These are phyloP conservation scores for Hirsutella rhossiliensis DNA, from an alignment of 2,329 filamentous ascomycete genomes.

Conservation along the genomic window DNA sequence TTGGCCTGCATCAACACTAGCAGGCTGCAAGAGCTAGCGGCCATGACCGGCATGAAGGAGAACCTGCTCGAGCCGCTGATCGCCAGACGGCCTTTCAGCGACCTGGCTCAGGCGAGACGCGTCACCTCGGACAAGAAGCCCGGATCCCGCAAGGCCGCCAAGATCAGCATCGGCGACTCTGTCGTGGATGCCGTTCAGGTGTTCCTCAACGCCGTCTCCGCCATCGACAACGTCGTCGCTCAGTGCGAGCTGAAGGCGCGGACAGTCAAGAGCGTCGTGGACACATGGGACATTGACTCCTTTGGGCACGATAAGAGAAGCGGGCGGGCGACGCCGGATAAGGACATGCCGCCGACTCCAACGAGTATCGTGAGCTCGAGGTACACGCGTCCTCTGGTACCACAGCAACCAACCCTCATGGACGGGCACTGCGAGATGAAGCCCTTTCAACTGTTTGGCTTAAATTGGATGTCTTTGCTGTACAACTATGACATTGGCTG, in stretches of 20 bases:
- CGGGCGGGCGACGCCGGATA: constrained; percentile 16
- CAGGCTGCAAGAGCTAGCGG: constrained; percentile 61
- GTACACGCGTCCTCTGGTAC: constrained; percentile 30
- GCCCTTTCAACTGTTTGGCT: constrained; percentile 83
- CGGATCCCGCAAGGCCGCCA: constrained; percentile 32
- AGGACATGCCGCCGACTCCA: constrained; percentile 29
- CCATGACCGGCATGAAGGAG: constrained; percentile 66
- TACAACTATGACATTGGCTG: constrained; percentile 71
- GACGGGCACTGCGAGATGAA: constrained; percentile 67
- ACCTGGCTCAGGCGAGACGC: constrained; percentile 51
- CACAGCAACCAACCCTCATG: constrained; percentile 66
- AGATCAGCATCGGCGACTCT: constrained; percentile 37
- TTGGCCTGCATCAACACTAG: constrained; percentile 77
- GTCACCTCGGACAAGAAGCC: constrained; percentile 44
- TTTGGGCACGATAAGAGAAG: constrained; percentile 28
- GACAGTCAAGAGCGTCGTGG: constrained; percentile 31
- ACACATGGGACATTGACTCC: constrained; percentile 35
- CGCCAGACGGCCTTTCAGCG: constrained; percentile 60
- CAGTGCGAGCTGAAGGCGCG: constrained; percentile 64
- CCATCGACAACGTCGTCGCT: constrained; percentile 70
- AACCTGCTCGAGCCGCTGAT: constrained; percentile 59
- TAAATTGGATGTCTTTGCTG: constrained; percentile 87
- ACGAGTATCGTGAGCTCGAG: constrained; percentile 22
- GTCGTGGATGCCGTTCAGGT: constrained; percentile 44
- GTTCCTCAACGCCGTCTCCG: constrained; percentile 69